Evolutionary conservation across 2,329 filamentous ascomycete species (phyloP), one percentile per base, ranked within the genome.

Genomic region (Colletotrichum somersetense): DNA sequence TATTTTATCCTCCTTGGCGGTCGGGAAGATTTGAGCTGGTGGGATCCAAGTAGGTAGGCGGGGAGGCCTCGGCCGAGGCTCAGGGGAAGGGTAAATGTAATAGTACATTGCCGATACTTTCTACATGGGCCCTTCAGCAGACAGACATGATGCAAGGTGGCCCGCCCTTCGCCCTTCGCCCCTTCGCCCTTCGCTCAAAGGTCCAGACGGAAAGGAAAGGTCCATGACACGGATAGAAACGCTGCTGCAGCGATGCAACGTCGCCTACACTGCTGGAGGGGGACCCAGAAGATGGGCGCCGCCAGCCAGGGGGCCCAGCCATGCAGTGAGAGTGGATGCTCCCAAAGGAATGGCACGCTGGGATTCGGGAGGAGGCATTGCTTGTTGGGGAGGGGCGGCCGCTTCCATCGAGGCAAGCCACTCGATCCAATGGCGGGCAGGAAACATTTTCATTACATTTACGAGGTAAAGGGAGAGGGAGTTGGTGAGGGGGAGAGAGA

Each of bases 331-430:
- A 38, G 53, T 56, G 53, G 53, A 71, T 63, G 44, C 56, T 71
- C 68, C 68, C 65, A 71, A 62, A 71, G 65, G 68, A 63, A 71
- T 71, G 68, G 68, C 68, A 71, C 68, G 65, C 68, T 68, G 65
- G 59, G 59, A 62, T 20, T 50, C 57, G 68, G n/a, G 65, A 62
- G 58, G 16, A 58, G 55, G 63, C 33, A 35, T 66, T 66, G 35
- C 46, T 67, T 33, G 38, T 20, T 42, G 57, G 46, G 38, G 14
- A 38, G 30, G 33, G 46, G 44, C 12, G 33, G 30, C 14, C 46
- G 61, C 16, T 6, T 23, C 44, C 23, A 38, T 62, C 59, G 14
- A 18, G 48, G 40, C 10, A 30, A 12, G 30, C 26, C 35, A 42
- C 46, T 50, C 42, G 42, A 44, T 62, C 14, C 23, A 44, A 44